phyloP scores from a whole-genome alignment of 495 filamentous ascomycete genomes.

The Articulospora tetracladia region DNA sequence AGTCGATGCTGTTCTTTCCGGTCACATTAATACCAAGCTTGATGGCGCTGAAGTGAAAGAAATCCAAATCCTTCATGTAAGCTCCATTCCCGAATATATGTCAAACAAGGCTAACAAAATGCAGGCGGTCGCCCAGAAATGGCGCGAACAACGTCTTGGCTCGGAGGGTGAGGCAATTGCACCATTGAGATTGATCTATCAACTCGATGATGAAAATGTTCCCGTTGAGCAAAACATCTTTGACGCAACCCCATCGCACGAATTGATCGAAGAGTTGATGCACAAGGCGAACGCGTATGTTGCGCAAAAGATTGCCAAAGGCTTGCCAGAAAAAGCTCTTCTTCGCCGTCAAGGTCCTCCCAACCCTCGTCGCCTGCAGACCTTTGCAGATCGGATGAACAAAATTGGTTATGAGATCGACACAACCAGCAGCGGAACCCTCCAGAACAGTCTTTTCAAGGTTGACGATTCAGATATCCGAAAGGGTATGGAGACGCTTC shows the following conservation, averaged over 20 bases:
- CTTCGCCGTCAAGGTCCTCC: conserved; percentile 82
- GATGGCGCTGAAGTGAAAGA: conserved; percentile 61
- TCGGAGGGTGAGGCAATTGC: conserved; percentile 74
- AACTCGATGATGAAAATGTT: conserved; percentile 97
- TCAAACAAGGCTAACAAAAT: neutral
- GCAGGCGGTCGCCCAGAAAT: conserved; percentile 71
- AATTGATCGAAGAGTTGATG: conserved; percentile 90
- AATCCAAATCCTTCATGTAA: conserved; percentile 64
- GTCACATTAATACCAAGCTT: conserved; percentile 52
- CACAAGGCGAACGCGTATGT: conserved; percentile 88
- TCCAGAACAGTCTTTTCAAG: conserved; percentile 91
- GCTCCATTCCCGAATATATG: neutral
- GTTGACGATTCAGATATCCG: conserved; percentile 82
- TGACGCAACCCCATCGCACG: conserved; percentile 81
- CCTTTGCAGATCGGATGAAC: conserved; percentile 90
- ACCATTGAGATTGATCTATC: conserved; percentile 81
- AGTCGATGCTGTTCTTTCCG: conserved; percentile 73
- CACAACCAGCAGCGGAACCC: conserved; percentile 77
- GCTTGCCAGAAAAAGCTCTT: conserved; percentile 87
- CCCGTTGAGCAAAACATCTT: conserved; percentile 96
- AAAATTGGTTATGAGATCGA: conserved; percentile 86
- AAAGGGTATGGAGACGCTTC: conserved; percentile 95
- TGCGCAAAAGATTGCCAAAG: conserved; percentile 74
- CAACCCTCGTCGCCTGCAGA: conserved; percentile 81
- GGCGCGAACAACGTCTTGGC: conserved; percentile 80